Percentiles rank a stretch among this genome's conserved stretches.
Evolutionary conservation across 305 asterid species (phyloP).

Genomic region (Fraxinus xanthoxyloides): DNA sequence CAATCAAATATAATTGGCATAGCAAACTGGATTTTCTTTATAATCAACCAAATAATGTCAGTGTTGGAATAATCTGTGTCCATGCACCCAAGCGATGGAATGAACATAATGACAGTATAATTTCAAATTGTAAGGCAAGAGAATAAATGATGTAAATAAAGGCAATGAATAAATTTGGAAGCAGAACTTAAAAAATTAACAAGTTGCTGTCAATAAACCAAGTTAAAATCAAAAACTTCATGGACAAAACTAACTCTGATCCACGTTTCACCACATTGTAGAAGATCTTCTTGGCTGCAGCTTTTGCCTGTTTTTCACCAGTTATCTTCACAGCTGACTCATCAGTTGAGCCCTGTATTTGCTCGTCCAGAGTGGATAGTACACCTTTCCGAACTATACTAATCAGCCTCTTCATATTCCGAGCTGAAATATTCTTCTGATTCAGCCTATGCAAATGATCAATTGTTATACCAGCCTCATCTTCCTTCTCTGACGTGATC

Average conservation of each 20-base stretch:
- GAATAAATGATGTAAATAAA: too few relatives aligned
- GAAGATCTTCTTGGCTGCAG: slow-evolving; percentile 32
- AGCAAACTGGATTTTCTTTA: too few relatives aligned
- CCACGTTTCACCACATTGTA: slow-evolving; percentile 24
- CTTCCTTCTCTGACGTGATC: slow-evolving; percentile 1
- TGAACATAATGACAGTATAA: too few relatives aligned
- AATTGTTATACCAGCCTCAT: slow-evolving; percentile 10
- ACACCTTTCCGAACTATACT: slow-evolving; percentile 12
- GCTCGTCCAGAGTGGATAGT: slow-evolving; percentile 14
- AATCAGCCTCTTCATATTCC: slow-evolving; percentile 24
- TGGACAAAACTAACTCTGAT: not conserved
- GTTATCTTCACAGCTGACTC: slow-evolving; percentile 18
- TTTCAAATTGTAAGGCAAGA: too few relatives aligned
- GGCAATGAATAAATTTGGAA: too few relatives aligned
- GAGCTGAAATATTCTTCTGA: slow-evolving; percentile 19
- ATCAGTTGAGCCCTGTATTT: not conserved
- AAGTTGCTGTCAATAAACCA: not conserved
- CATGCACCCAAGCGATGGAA: too few relatives aligned
- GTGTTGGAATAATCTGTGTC: too few relatives aligned
- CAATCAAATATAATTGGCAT: too few relatives aligned
- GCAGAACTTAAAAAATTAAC: too few relatives aligned
- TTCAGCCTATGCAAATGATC: slow-evolving; percentile 25
- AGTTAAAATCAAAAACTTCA: too few relatives aligned
- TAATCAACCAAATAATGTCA: too few relatives aligned
- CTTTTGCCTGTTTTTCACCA: slow-evolving; percentile 29